Percentiles rank a stretch among this genome's conserved stretches.
phyloP scores from a whole-genome alignment of 768 basidiomycete genomes.

The Xerocomus potaroensis region DNA sequence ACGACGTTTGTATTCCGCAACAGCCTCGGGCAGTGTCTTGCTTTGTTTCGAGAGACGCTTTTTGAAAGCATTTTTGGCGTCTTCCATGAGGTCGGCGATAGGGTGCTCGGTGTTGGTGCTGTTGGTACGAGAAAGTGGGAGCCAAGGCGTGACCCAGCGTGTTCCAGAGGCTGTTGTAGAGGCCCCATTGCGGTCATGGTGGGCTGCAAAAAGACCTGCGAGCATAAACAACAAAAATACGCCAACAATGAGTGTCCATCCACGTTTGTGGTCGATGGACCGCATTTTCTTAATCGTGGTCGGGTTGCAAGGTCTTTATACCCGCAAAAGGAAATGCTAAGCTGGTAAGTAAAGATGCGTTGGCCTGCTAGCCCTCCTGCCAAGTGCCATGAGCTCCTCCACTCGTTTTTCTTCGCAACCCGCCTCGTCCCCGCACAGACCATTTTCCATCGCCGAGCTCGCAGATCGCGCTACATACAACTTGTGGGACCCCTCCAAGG shows the following conservation, averaged over 20 bases:
- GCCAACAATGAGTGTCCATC: slow-evolving; percentile 39
- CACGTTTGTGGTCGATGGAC: slow-evolving; percentile 18
- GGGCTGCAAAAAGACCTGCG: slow-evolving; percentile 43
- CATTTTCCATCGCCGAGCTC: slow-evolving; percentile 62
- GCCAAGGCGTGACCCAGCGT: slow-evolving; percentile 20
- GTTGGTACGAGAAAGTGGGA: slow-evolving; percentile 13
- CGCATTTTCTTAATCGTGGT: slow-evolving; percentile 19
- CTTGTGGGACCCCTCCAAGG: slow-evolving; percentile 53
- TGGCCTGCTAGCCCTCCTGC: too few relatives aligned
- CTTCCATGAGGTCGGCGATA: slow-evolving; percentile 77
- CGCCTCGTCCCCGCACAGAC: slow-evolving; percentile 32
- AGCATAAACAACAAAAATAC: slow-evolving; percentile 48
- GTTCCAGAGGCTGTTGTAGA: background rate
- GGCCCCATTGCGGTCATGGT: slow-evolving; percentile 14
- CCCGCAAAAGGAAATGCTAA: slow-evolving; percentile 22
- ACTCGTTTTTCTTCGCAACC: slow-evolving; percentile 14
- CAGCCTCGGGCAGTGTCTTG: slow-evolving; percentile 72
- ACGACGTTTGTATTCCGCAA: slow-evolving; percentile 73
- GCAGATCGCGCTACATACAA: slow-evolving; percentile 55
- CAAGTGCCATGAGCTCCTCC: slow-evolving; percentile 22
- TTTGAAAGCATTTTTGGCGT: slow-evolving; percentile 74
- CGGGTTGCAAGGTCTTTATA: background rate
- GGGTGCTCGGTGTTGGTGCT: slow-evolving; percentile 52
- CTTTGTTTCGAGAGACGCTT: slow-evolving; percentile 70
- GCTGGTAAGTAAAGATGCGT: too few relatives aligned